phyloP scores from a whole-genome alignment of 2,329 filamentous ascomycete genomes.

The Calycina herbarum region DNA sequence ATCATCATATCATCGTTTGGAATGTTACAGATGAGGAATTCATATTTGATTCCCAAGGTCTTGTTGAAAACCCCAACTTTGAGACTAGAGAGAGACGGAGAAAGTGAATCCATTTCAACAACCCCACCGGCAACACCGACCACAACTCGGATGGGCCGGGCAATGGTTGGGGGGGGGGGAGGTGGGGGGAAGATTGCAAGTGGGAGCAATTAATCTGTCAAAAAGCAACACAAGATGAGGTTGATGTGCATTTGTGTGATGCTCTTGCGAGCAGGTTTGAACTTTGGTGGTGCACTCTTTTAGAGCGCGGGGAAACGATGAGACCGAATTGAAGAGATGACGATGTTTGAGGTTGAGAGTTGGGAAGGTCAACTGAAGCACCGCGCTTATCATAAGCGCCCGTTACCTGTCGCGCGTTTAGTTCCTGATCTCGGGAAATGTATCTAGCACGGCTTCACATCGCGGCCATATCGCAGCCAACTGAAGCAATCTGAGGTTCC shows the following conservation, averaged over 20 bases:
- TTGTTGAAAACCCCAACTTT: background rate
- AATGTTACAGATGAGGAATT: background rate
- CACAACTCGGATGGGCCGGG: background rate
- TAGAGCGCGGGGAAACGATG: background rate
- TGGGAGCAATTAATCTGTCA: background rate
- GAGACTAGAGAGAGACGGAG: background rate
- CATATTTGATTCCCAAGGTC: background rate
- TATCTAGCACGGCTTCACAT: no score
- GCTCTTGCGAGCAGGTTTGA: background rate
- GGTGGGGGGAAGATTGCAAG: background rate
- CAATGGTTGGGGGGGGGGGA: background rate
- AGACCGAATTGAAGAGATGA: background rate
- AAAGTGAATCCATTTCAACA: background rate
- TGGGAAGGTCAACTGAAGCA: background rate
- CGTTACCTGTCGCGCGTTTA: background rate
- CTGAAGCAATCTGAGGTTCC: background rate
- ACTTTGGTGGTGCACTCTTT: no score
- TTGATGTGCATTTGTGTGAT: background rate
- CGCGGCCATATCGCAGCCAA: no score
- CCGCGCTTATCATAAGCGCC: background rate
- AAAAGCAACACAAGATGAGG: background rate
- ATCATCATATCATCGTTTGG: background rate
- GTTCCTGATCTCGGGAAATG: background rate
- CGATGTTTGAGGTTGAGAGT: constrained; percentile 1
- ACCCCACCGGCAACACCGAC: background rate